Percentiles rank a stretch among this genome's conserved stretches.
Evolutionary conservation across 306 rosid species (phyloP).

Genomic region (Betula pendula): DNA sequence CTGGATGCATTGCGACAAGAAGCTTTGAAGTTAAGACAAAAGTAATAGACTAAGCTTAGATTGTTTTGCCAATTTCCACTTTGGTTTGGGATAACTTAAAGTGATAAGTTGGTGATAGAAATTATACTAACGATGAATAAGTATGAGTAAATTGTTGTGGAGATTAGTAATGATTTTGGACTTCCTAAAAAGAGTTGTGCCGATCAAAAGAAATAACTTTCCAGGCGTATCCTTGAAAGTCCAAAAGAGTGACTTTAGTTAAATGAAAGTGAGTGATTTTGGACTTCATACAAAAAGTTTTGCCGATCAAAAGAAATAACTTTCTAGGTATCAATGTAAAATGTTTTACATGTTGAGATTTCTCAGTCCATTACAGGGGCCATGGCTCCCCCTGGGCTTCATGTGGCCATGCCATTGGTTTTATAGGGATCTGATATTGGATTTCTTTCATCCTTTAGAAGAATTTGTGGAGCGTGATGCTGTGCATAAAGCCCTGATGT

Average conservation of each 20-base stretch:
- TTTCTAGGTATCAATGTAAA: too few species aligned
- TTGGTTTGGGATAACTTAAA: too few species aligned
- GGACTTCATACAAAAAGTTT: too few species aligned
- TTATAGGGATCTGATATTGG: slow-evolving; percentile 46
- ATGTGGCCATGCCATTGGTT: background rate
- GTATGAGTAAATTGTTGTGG: background rate
- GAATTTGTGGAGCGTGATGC: slow-evolving; percentile 99
- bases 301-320: too few species aligned
- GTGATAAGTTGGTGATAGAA: background rate
- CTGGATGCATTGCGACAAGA: background rate
- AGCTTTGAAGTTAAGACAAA: background rate
- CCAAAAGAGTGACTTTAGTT: too few species aligned
- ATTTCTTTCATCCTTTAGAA: slow-evolving; percentile 44
- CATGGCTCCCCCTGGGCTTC: background rate
- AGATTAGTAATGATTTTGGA: background rate
- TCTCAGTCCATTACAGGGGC: background rate
- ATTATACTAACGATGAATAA: background rate
- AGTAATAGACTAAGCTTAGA: background rate
- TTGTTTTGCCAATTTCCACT: too few species aligned
- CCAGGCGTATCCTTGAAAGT: too few species aligned
- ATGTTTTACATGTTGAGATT: background rate
- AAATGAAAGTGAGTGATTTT: too few species aligned
- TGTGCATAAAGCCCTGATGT: slow-evolving; percentile 94
- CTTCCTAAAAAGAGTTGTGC: too few species aligned
- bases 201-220: too few species aligned